These are phyloP conservation scores for Aspergillus ostianus DNA, from an alignment of 495 filamentous ascomycete species.

Conservation along the genomic window DNA sequence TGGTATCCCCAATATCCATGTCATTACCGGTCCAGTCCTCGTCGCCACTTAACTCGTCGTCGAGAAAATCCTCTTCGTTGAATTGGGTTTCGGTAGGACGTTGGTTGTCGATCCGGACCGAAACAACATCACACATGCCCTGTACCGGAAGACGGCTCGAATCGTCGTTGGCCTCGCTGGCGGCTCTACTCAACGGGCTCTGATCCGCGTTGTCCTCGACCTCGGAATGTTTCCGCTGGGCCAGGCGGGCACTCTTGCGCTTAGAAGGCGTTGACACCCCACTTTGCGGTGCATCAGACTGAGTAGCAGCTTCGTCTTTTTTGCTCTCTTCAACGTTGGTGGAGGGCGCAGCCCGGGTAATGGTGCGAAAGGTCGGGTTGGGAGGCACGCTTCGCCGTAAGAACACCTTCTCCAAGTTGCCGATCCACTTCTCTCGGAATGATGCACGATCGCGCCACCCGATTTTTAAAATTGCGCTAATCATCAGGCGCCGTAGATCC, in stretches of 20 bases:
- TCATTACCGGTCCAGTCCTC: constrained; percentile 72
- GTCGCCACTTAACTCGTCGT: constrained; percentile 65
- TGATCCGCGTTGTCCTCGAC: constrained; percentile 14
- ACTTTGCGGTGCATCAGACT: constrained; percentile 16
- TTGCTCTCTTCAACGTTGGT: neutral
- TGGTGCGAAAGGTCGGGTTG: constrained; percentile 30
- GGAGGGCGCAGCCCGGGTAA: constrained; percentile 15
- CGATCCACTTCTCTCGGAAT: constrained; percentile 71
- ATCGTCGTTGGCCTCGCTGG: constrained; percentile 18
- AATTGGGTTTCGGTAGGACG: constrained; percentile 71
- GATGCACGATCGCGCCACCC: constrained; percentile 74
- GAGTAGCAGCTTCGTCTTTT: neutral
- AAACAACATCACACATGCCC: constrained; percentile 78
- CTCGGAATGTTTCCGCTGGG: constrained; percentile 27
- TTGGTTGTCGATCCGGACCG: constrained; percentile 78
- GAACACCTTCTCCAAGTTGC: constrained; percentile 62
- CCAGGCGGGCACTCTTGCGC: constrained; percentile 42
- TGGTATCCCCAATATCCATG: constrained; percentile 22
- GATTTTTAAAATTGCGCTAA: constrained; percentile 71
- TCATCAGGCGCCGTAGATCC: constrained; percentile 61
- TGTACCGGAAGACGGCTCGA: constrained; percentile 50
- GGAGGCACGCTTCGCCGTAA: constrained; percentile 55
- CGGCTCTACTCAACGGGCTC: constrained; percentile 1
- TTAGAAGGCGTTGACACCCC: constrained; percentile 30
- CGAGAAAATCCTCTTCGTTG: constrained; percentile 77